Evolutionary conservation across 1,284 basidiomycete species (phyloP), one percentile per base, ranked within the genome.

Genomic region (Microbotryum violaceum): DNA sequence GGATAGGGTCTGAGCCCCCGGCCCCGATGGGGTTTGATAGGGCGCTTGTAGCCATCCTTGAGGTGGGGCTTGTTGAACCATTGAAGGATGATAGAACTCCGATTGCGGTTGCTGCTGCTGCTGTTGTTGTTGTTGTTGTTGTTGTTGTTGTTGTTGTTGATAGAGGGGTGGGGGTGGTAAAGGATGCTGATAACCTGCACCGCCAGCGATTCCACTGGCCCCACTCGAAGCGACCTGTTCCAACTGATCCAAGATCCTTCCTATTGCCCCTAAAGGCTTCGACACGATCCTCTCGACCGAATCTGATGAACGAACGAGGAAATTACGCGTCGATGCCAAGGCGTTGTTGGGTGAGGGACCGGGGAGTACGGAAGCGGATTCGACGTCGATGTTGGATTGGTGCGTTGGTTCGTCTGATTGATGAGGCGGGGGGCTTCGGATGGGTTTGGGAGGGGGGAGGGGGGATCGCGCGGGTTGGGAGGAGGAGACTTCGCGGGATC

Each of bases 261-360:
- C 83, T 57, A 96, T 87, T 2, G 91, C 89, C 64, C 79, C 88
- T 16, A 96, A 79, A 6, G 91, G 91, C 72, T 90, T 90, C 18
- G 86, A 88, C 61, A 94, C 85, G 1, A 84, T 88, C 55, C 78
- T 76, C 55, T 76, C 73, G 20, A 77, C 77, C 31, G 75, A 68
- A 72, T 91, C 89, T 6, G 90, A 88, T 0, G 91, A 93, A 71
- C 87, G 86, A 75, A 91, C 87, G 60, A 96, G 79, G 50, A 94
- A 82, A 20, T 85, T 81, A 49, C 83, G 83, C 0, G 91, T 91
- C 71, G 91, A 88, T 61, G 89, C 83, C 3, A 18, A 56, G 46
- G 49, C 47, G 45, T 46, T 18, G 50, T 47, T 27, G 62, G 25
- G 8, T 21, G 49, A 31, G 45, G 37, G 33, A 44, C 55, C 27